A percentile compares a stretch with the other conserved stretches of the same genome.
Conservation (phyloP, 495 filamentous ascomycete species). For the Neurospora sp. region DNA sequence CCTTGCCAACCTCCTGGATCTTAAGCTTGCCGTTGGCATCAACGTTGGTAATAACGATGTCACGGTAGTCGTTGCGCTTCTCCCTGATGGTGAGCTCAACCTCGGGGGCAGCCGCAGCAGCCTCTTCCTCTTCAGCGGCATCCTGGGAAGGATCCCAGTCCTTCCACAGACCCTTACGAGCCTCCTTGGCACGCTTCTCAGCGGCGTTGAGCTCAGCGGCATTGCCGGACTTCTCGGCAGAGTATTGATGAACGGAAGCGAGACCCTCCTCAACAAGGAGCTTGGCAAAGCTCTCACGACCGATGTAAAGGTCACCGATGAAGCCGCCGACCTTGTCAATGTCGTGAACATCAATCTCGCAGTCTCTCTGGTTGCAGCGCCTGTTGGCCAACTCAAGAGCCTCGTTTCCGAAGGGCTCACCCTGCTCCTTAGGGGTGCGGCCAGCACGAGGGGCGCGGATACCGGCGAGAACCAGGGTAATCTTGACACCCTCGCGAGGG, state of each 20-base stretch:
- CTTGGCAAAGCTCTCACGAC: constrained; percentile 94
- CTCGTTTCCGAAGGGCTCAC: constrained; percentile 92
- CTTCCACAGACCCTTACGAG: constrained; percentile 78
- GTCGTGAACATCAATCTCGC: constrained; percentile 91
- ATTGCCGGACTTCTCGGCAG: constrained; percentile 89
- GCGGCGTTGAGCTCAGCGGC: constrained; percentile 79
- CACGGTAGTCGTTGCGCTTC: constrained; percentile 74
- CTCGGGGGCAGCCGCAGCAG: constrained; percentile 37
- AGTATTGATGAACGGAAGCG: constrained; percentile 85
- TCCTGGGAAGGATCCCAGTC: constrained; percentile 86
- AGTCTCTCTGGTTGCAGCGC: constrained; percentile 86
- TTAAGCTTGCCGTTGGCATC: constrained; percentile 69
- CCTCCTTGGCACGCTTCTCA: constrained; percentile 79
- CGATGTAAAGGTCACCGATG: constrained; percentile 88
- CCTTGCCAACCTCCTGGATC: constrained; percentile 75
- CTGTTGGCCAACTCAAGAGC: constrained; percentile 82
- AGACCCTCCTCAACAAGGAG: constrained; percentile 87
- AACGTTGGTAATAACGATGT: constrained; percentile 83
- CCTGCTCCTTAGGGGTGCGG: constrained; percentile 66
- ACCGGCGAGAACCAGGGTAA: constrained; percentile 90
- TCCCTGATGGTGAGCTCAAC: constrained; percentile 39
- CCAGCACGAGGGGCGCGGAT: constrained; percentile 91
- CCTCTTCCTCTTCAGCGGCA: constrained; percentile 45
- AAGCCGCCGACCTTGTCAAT: constrained; percentile 96
- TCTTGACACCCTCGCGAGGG: constrained; percentile 84